Base-by-base conservation (phyloP, 2,329 filamentous ascomycete genomes). In the Ophiostoma sp. region DNA sequence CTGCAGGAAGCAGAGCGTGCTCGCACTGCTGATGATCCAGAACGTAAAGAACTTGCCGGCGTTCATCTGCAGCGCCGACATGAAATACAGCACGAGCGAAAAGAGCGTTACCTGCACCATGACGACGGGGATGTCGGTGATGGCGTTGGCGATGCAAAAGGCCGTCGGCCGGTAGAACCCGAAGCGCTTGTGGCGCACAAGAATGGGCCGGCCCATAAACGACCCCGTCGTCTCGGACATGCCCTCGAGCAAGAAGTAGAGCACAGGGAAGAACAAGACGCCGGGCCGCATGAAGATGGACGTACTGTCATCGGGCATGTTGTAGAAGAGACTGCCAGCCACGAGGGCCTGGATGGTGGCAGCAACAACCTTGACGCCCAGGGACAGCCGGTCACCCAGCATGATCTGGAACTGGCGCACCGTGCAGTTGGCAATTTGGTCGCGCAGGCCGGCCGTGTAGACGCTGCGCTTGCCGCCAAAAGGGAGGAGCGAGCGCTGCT, bases 101-200 rank as follows among this genome's bases (percentile, higher is more conserved):
- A 96, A 96, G 4, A 85, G 79, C 71, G 96, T 83, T 0, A 86
- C 79, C 73, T 93, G 93, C 16, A 78, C 52, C 8, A 96, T 78
- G 77, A 94, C 96, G 78, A 92, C 91, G 0, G 93, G 93, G 78
- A 96, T 79, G 73, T 97, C 93, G 71, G 86, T 89, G 45, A 97
- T 78, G 89, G 96, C 95, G 11, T 91, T 95, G 0, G 91, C 87
- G 69, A 92, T 83, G 18, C 92, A 91, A 82, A 97, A 93, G 16
- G 92, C 90, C 11, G 90, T 93, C 0, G 93, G 92, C 74, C 96
- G 93, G 74, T 97, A 96, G 18, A 97, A 83, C 18, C 92, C 92
- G 76, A 96, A 97, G 69, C 90, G 87, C 69, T 84, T 81, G 74
- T 97, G 93, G 76, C 97, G 97, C 76, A 97, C 92, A 70, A 97